Evolutionary conservation across 2,329 filamentous ascomycete genomes (phyloP).

Genomic region (Apiospora koreana): DNA sequence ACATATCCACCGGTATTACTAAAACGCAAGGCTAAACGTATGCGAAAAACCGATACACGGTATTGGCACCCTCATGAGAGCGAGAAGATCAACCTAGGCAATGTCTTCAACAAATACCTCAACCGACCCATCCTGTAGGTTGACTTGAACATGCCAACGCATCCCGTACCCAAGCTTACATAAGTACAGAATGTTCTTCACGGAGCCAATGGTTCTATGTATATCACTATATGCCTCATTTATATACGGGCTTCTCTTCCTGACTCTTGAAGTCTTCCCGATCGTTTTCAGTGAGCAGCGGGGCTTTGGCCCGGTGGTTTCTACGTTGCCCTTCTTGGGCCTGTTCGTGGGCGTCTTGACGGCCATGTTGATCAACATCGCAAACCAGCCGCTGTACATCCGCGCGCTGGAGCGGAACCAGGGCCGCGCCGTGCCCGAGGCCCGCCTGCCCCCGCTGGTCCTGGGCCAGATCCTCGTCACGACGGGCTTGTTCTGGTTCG

Average conservation of each 20-base stretch:
- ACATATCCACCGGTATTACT: constrained; percentile 37
- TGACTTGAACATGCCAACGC: constrained; percentile 19
- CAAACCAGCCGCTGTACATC: constrained; percentile 27
- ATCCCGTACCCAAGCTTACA: constrained; percentile 37
- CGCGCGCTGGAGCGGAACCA: background rate
- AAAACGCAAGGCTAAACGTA: constrained; percentile 29
- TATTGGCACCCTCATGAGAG: constrained; percentile 48
- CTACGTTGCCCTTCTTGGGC: constrained; percentile 47
- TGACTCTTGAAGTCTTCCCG: constrained; percentile 47
- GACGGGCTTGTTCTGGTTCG: constrained; percentile 11
- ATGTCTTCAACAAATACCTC: constrained; percentile 19
- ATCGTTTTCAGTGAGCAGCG: constrained; percentile 47
- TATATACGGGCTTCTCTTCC: constrained; percentile 47
- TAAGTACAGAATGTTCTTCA: constrained; percentile 44
- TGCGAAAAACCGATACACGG: constrained; percentile 45
- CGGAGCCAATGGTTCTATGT: constrained; percentile 47
- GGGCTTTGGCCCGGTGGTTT: constrained; percentile 41
- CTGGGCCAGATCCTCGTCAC: constrained; percentile 8
- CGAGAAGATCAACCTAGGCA: constrained; percentile 23
- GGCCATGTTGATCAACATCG: constrained; percentile 9
- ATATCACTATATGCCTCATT: constrained; percentile 47
- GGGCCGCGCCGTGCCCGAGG: constrained; percentile 11
- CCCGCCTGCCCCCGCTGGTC: constrained; percentile 9
- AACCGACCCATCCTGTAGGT: constrained; percentile 32
- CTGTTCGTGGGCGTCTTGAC: too few relatives aligned